Base-by-base conservation (phyloP, 495 filamentous ascomycete species). In the Letharia columbiana region DNA sequence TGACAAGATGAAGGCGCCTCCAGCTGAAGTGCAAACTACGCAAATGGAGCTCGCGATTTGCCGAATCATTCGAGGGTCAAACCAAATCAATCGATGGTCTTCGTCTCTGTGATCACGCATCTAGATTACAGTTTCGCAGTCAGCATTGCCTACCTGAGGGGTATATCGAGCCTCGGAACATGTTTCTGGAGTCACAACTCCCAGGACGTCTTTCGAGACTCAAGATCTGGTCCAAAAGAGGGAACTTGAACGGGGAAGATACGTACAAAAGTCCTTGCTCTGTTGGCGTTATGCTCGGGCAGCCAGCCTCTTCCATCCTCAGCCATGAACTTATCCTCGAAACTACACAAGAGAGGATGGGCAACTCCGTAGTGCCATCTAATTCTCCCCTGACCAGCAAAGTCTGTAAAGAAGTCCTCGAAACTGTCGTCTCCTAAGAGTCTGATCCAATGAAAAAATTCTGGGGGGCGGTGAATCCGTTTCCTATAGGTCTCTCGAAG, bases 331-430 rank as follows among this genome's bases (percentile, higher is more conserved):
- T 72, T 64, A 64, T 52, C 44, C 60, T 70, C 68, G 28, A 67
- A 66, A 47, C 73, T 72, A 41, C 67, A 68, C 1, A 82, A 65
- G 44, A 83, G 77, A 31, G 76, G 68, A 68, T 81, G 77, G 3
- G 81, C 79, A 35, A 77, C 75, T 28, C 76, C 76, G 47, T 77
- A 76, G 67, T 80, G 79, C 67, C 73, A 81, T 31, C 76, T 68
- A 18, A 68, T 60, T 23, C 81, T 67, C 2, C 73, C 81, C 70
- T 83, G 80, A 18, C 80, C 81, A 17, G 76, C 71, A 67, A 83
- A 83, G 17, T 64, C 66, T 7, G 60, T 64, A 64, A 79, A 77
- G 59, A 77, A 75, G 35, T 71, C 60, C 1, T 64, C 68, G 37
- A 57, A 37, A 2, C 9, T 18, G 17, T 57, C 8, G 17, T 57